Percentiles rank a stretch among this genome's conserved stretches.
These are phyloP conservation scores for Hirsutella rhossiliensis DNA, from an alignment of 2,329 filamentous ascomycete species.

Conservation along the genomic window DNA sequence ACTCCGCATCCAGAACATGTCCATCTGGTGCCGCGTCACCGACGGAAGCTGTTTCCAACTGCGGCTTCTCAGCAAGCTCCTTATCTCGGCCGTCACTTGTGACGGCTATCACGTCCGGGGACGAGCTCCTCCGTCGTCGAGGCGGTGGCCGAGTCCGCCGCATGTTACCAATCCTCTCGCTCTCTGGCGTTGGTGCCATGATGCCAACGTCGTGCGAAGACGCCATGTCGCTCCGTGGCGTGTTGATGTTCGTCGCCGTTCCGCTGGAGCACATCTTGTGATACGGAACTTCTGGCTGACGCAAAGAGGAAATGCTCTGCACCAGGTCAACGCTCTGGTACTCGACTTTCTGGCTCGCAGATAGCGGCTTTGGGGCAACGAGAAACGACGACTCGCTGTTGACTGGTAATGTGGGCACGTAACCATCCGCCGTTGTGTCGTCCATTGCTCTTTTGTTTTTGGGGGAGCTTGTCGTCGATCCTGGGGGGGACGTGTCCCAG, in stretches of 20 bases:
- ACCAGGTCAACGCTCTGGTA: slow-evolving; percentile 16
- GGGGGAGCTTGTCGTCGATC: slow-evolving; percentile 1
- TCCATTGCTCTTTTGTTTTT: background rate
- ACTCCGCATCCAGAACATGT: background rate
- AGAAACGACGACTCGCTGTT: slow-evolving; percentile 17
- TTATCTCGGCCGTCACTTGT: background rate
- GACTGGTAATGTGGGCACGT: slow-evolving; percentile 8
- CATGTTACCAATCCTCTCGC: slow-evolving; percentile 1
- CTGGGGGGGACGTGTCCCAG: background rate
- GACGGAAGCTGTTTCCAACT: background rate
- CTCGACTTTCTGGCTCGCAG: slow-evolving; percentile 23
- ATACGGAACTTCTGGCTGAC: background rate
- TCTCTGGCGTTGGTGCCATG: background rate
- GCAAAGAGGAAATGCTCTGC: slow-evolving; percentile 7
- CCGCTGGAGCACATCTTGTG: slow-evolving; percentile 16
- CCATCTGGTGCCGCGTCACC: background rate
- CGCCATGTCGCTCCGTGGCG: slow-evolving; percentile 14
- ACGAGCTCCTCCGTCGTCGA: slow-evolving; percentile 4
- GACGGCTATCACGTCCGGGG: slow-evolving; percentile 7
- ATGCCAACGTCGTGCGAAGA: slow-evolving; percentile 14
- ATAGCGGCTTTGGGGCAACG: slow-evolving; percentile 20
- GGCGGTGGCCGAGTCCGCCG: background rate
- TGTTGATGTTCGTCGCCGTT: slow-evolving; percentile 22
- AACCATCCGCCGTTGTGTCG: slow-evolving; percentile 1
- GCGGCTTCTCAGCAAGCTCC: background rate